These are phyloP conservation scores for Ustilago cynodontis DNA, from an alignment of 1,284 basidiomycete genomes.

Conservation along the genomic window DNA sequence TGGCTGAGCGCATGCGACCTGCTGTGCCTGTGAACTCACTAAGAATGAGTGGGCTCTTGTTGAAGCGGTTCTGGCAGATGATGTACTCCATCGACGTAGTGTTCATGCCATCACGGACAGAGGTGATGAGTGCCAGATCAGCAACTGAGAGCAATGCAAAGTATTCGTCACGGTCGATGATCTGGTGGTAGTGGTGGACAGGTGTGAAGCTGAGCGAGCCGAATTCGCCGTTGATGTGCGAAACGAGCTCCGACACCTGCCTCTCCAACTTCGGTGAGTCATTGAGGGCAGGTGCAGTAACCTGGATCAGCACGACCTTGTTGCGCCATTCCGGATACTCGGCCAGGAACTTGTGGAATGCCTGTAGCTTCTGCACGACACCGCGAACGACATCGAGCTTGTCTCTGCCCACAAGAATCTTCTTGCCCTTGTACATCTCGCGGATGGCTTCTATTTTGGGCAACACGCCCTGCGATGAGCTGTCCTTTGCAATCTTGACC, in stretches of 20 bases:
- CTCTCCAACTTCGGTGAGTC: constrained; percentile 94
- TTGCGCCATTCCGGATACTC: constrained; percentile 97
- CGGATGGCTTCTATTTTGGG: constrained; percentile 89
- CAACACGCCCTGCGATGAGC: constrained; percentile 81
- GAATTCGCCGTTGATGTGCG: constrained; percentile 96
- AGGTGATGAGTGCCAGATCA: constrained; percentile 94
- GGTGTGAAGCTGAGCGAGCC: constrained; percentile 96
- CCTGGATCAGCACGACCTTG: constrained; percentile 80
- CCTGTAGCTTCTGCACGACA: constrained; percentile 95
- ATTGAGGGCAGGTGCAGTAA: constrained; percentile 92
- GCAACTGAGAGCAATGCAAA: constrained; percentile 95
- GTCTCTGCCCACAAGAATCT: constrained; percentile 98
- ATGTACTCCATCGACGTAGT: constrained; percentile 96
- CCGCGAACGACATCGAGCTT: constrained; percentile 99
- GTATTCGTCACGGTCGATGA: constrained; percentile 93
- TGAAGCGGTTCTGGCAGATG: constrained; percentile 85
- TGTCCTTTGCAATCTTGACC: constrained; percentile 85
- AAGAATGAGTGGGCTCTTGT: constrained; percentile 83
- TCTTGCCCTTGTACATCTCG: constrained; percentile 92
- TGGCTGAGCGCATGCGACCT: constrained; percentile 83
- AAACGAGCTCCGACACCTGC: constrained; percentile 92
- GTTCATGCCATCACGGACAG: constrained; percentile 97
- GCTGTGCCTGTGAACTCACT: constrained; percentile 98
- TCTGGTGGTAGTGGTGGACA: constrained; percentile 99
- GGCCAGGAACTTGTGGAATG: constrained; percentile 92